Evolutionary conservation across 192 early-diverging fungal species (phyloP).

Genomic region (Nowakowskiella sp.): DNA sequence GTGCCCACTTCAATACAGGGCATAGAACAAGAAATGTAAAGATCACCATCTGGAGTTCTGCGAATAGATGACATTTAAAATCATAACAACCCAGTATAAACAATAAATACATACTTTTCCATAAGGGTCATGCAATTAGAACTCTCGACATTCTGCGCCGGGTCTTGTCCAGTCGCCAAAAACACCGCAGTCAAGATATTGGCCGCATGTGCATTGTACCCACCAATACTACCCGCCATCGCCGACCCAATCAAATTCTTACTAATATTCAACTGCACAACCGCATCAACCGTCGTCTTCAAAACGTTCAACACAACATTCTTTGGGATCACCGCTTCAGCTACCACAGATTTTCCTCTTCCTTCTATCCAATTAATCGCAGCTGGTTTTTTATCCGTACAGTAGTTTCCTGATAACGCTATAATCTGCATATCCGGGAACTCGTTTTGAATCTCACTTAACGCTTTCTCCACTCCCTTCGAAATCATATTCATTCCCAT

Average conservation of each 20-base stretch:
- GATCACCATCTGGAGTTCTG: constrained; percentile 63
- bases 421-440: constrained; percentile 73
- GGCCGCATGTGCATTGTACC: constrained; percentile 92
- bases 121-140: constrained; percentile 91
- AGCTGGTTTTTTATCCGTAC: constrained; percentile 93
- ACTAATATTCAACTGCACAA: constrained; percentile 72
- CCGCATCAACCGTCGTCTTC: constrained; percentile 72
- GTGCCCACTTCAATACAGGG: constrained; percentile 92
- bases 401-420: constrained; percentile 86
- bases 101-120: constrained; percentile 46
- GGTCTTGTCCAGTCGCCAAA: constrained; percentile 90
- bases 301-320: constrained; percentile 68
- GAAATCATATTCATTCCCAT: constrained; percentile 99
- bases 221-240: constrained; percentile 86
- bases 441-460: constrained; percentile 47
- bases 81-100: background rate
- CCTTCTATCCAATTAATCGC: constrained; percentile 98
- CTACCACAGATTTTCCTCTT: constrained; percentile 85
- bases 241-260: constrained; percentile 92
- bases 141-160: constrained; percentile 91
- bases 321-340: constrained; percentile 77
- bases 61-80: background rate
- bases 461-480: constrained; percentile 82
- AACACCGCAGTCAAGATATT: constrained; percentile 87
- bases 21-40: constrained; percentile 87